Evolutionary conservation across 2,329 filamentous ascomycete genomes (phyloP), one percentile per base, ranked within the genome.

Genomic region (Remersonia thermophila): DNA sequence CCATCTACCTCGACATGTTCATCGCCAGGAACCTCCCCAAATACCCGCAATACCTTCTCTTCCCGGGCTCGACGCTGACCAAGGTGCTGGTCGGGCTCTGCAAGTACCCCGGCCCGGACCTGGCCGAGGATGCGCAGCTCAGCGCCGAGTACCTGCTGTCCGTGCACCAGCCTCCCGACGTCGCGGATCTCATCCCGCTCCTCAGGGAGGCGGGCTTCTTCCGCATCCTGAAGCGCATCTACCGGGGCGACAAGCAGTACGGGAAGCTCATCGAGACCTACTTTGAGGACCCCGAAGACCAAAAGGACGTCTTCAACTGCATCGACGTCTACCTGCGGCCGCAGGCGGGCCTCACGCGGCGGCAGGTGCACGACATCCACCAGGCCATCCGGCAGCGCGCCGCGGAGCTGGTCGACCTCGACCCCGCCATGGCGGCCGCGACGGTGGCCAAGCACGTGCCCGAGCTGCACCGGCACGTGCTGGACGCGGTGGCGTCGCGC

Each of bases 1-100:
- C 83, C 10, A 83, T 98, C 38, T 98, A 94, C 57, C 71, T 98
- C 30, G 86, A 98, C 58, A 98, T 98, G 86, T 98, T 98, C 53
- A 82, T 98, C 53, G 89, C 91, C 13, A 77, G 91, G 38, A 98
- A 94, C 54, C 63, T 98, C 33, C 84, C 93, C 3, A 98, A 98
- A 56, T 98, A 94, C 52, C 86, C 87, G 1, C 89, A 96, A 54
- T 95, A 95, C 51, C 78, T 98, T 34, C 71, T 96, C 9, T 74
- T 98, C 32, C 83, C 89, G 0, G 91, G 87, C 13, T 86, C 83
- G 2, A 81, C 83, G 2, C 67, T 98, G 1, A 83, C 86, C 40
- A 78, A 77, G 40, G 79, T 95, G 8, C 67, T 98, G 17, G 67
- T 75, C 27, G 81, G 86, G 2, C 68, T 98, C 4, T 98, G 91